Base-by-base conservation (phyloP, 129 eudicot species). In the Pseudognaphalium luteoalbum region DNA sequence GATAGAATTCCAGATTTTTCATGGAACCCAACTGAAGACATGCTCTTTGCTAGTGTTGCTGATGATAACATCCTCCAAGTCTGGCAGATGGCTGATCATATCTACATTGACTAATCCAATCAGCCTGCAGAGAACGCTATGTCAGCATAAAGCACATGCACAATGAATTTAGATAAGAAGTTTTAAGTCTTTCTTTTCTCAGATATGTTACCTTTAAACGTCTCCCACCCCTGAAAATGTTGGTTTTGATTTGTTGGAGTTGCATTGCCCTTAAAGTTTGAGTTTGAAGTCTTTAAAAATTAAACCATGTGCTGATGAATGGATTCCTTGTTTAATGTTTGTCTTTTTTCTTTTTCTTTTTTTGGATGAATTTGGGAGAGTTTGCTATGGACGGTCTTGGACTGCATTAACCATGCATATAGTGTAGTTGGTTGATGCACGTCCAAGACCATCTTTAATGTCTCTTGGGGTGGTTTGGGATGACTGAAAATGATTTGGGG, bases 11-110 rank as follows among this genome's bases (percentile, higher is more conserved):
- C 87, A 0, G 94, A 89, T 73, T 90, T 92, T 52, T 92, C 96
- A 3, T 92, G 96, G 98, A 92, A 88, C 80, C 96, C 96, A 1
- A 87, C 88, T 74, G 96, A 89, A 81, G 90, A 88, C 62, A 89
- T 91, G 96, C 86, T 86, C 12, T 70, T 92, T 66, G 93, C 96
- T 0, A 92, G 97, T 57, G 93, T 92, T 25, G 91, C 93, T 0
- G 89, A 89, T 71, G 97, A 92, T 68, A 87, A 89, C 71, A 89
- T 89, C 14, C 87, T 92, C 16, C 97, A 92, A 68, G 86, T 92
- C 35, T 92, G 96, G 97, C 90, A 87, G 83, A 83, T 92, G 97
- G 93, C 91, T 2, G 96, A 92, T 64, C 84, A 91, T 59, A 91
- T 91, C 47, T 83, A 73, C 57, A 15, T 28, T 25, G 14, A 59